Evolutionary conservation across 805 yeast species (phyloP), one percentile per base, ranked within the genome.

Genomic region (Teunomyces atbi): DNA sequence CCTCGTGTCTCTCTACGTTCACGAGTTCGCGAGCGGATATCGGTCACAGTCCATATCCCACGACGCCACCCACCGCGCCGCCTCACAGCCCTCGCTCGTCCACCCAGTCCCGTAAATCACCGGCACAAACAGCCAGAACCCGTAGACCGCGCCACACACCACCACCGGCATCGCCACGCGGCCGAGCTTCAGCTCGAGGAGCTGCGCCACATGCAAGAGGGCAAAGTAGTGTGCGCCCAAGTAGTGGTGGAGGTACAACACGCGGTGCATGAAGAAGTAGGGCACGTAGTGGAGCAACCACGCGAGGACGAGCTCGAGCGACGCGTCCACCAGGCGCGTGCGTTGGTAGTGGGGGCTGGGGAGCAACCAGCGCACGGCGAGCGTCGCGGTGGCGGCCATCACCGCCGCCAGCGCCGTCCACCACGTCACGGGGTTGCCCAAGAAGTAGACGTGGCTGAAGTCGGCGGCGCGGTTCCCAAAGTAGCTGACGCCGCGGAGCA

Each of bases 211-310:
- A 19, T 74, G 54, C 46, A 81, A 57, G 4, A 80, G 62, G 3
- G 76, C 72, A 56, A 81, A 77, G 51, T 71, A 78, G 27, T 79
- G 59, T 8, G 83, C 65, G 19, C 80, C 77, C 39, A 77, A 59
- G 60, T 81, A 82, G 53, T 74, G 73, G 44, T 71, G 77, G 5
- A 74, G 55, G 48, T 73, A 72, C 47, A 71, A 45, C 41, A 71
- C 73, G 46, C 75, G 57, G 11, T 62, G 45, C 62, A 70, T 60
- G 47, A 60, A 45, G 58, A 77, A 69, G 50, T 77, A 82, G 15
- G 94, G 92, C 35, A 76, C 51, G 50, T 72, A 78, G 55, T 84
- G 83, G 18, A 82, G 26, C 1, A 71, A 49, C 78, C 82, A 87
- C 1, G 89, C 94, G 2, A 78, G 48, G 13, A 77, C 53, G 46